A percentile compares a stretch with the other conserved stretches of the same genome.
phyloP scores from a whole-genome alignment of 2,329 filamentous ascomycete genomes.

The Aspergillus sp. region DNA sequence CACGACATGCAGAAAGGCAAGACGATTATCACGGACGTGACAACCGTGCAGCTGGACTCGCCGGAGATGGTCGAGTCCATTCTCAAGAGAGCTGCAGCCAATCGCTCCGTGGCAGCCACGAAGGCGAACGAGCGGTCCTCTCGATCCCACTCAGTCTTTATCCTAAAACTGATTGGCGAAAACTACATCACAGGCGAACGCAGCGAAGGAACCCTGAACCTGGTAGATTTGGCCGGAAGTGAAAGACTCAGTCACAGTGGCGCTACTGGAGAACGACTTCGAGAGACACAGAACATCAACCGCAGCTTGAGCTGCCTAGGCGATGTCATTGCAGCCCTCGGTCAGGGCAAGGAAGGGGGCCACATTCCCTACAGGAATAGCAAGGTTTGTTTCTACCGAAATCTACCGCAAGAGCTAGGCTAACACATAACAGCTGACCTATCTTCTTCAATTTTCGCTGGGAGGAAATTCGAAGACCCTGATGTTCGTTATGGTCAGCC shows the following conservation, averaged over 20 bases:
- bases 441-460: constrained; percentile 90
- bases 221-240: constrained; percentile 93
- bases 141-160: constrained; percentile 94
- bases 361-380: constrained; percentile 96
- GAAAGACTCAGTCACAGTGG: constrained; percentile 87
- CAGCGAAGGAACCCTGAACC: constrained; percentile 90
- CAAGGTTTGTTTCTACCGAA: constrained; percentile 63
- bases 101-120: constrained; percentile 92
- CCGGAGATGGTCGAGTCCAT: constrained; percentile 79
- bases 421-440: constrained; percentile 68
- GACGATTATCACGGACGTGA: constrained; percentile 80
- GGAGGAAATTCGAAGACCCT: constrained; percentile 96
- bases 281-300: constrained; percentile 97
- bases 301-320: constrained; percentile 89
- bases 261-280: constrained; percentile 82
- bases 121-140: constrained; percentile 95
- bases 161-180: constrained; percentile 69
- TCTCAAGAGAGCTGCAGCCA: constrained; percentile 77
- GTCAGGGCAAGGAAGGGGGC: constrained; percentile 72
- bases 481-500: constrained; percentile 99
- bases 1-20: constrained; percentile 83
- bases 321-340: constrained; percentile 93
- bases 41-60: constrained; percentile 75
- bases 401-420: neutral
- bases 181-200: constrained; percentile 79